Evolutionary conservation across 192 early-diverging fungal species (phyloP).

Genomic region (Backusella macrospora): DNA sequence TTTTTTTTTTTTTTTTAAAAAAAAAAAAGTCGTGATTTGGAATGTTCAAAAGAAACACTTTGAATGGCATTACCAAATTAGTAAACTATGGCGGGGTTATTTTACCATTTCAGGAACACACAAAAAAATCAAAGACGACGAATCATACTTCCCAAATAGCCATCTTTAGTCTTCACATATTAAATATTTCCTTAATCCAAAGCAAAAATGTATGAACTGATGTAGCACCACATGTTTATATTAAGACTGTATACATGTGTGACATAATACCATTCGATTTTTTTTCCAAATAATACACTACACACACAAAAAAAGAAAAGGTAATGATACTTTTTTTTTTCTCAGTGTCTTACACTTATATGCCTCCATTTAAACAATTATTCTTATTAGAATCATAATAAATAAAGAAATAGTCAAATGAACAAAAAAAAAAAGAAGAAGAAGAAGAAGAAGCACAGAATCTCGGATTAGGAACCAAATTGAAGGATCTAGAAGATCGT

Average conservation of each 20-base stretch:
- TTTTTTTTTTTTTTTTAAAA: no score
- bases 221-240: background rate
- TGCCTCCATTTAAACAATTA: background rate
- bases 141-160: background rate
- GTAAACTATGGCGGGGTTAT: background rate
- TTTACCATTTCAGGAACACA: background rate
- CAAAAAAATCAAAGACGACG: background rate
- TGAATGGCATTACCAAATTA: background rate
- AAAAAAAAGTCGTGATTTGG: background rate
- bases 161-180: background rate
- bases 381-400: background rate
- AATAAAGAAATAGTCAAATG: background rate
- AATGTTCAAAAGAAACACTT: background rate
- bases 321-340: no score
- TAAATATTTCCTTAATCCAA: conserved; percentile 5
- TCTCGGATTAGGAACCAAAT: no score
- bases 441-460: background rate
- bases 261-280: background rate
- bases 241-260: background rate
- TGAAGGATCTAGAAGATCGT: no score
- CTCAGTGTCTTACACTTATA: background rate
- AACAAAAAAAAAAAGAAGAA: conserved; percentile 4
- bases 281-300: background rate
- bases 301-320: background rate
- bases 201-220: background rate